Base-by-base conservation (phyloP, 2,329 filamentous ascomycete species). In the Aspergillus nomiae region DNA sequence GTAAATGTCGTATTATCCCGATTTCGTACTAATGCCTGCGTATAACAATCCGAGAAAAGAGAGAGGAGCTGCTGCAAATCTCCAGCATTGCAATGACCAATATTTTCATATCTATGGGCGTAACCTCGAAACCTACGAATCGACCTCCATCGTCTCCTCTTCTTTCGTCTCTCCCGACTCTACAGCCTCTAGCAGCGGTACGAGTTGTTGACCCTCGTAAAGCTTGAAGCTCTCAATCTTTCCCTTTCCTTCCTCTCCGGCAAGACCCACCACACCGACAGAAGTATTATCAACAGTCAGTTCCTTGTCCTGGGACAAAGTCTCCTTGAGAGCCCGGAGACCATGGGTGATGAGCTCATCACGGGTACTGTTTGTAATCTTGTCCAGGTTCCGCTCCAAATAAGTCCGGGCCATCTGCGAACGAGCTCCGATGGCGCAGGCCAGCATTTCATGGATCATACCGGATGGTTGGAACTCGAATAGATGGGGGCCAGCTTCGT, bases 351-450 rank as follows among this genome's bases (percentile, higher is more conserved):
- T 89, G 74, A 99, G 83, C 80, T 96, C 92, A 75, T 97, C 94
- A 72, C 92, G 85, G 67, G 85, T 87, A 76, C 89, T 89, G 68
- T 86, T 85, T 73, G 87, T 86, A 78, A 99, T 98, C 70, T 88
- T 83, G 67, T 96, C 94, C 65, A 97, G 81, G 81, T 97, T 91
- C 75, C 92, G 87, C 86, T 99, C 95, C 61, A 99, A 84, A 80
- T 99, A 99, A 67, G 95, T 99, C 75, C 95, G 86, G 28, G 95
- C 95, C 92, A 98, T 98, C 84, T 99, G 95, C 78, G 91, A 95
- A 72, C 95, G 87, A 55, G 95, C 95, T 59, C 95, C 95, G 77
- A 99, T 99, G 63, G 94, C 94, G 76, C 94, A 97, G 28, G 95
- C 95, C 56, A 91, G 79, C 92, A 98, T 98, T 86, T 99, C 95